phyloP scores from a whole-genome alignment of 306 rosid genomes.

The Corylus heterophylla region DNA sequence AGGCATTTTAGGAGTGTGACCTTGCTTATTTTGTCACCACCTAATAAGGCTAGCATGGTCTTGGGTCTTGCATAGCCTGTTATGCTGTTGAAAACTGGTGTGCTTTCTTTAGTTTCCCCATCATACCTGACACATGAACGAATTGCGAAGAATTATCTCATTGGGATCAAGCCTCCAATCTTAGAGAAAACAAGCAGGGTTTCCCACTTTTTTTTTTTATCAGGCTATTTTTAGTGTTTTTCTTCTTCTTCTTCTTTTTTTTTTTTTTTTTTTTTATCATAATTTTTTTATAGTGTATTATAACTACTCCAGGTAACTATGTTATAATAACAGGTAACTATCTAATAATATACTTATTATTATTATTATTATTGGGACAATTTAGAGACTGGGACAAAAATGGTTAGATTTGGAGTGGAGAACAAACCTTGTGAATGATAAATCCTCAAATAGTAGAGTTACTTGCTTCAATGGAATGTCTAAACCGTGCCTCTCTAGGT shows the following conservation, averaged over 20 bases:
- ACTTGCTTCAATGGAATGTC: slow-evolving; percentile 6
- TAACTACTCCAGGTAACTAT: not conserved
- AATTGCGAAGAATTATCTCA: not conserved
- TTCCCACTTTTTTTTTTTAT: not conserved
- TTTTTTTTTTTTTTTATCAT: not conserved
- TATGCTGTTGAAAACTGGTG: not conserved
- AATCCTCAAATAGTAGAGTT: slow-evolving; percentile 5
- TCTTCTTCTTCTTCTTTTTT: not conserved
- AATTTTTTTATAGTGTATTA: not conserved
- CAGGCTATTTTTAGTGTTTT: not conserved
- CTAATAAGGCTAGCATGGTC: slow-evolving; percentile 10
- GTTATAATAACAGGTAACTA: no score
- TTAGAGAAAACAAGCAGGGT: not conserved
- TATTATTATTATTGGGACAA: not conserved
- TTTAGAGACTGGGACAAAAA: not conserved
- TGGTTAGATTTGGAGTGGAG: not conserved
- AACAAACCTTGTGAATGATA: slow-evolving; percentile 9
- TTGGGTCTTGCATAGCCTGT: slow-evolving; percentile 10
- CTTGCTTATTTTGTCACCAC: slow-evolving; percentile 9
- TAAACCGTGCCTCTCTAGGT: not conserved
- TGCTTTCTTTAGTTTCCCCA: not conserved
- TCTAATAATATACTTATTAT: not conserved
- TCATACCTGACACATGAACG: not conserved
- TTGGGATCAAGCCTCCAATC: not conserved
- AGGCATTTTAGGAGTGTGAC: slow-evolving; percentile 11